These are phyloP conservation scores for Lecanicillium sp. DNA, from an alignment of 2,329 filamentous ascomycete genomes.

Conservation along the genomic window DNA sequence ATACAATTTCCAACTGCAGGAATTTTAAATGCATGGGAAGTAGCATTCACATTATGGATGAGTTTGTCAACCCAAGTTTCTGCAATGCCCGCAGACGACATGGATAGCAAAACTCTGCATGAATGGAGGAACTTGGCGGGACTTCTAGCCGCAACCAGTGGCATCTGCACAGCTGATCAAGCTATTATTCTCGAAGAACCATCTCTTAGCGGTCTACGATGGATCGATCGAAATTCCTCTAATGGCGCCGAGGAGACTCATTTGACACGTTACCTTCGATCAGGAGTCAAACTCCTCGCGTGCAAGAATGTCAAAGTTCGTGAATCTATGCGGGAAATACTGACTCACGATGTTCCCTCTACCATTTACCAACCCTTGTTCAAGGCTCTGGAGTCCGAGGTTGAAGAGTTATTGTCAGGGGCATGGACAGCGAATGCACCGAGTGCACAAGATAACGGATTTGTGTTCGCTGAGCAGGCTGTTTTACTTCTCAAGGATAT, in stretches of 20 bases:
- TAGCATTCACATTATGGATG: conserved; percentile 58
- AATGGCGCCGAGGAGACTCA: conserved; percentile 55
- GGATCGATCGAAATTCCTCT: conserved; percentile 55
- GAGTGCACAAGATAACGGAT: conserved; percentile 50
- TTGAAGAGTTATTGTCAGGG: conserved; percentile 54
- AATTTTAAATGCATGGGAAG: conserved; percentile 61
- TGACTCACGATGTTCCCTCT: conserved; percentile 57
- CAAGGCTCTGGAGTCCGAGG: conserved; percentile 56
- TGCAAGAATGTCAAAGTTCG: conserved; percentile 57
- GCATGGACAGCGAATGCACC: conserved; percentile 38
- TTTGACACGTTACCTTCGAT: conserved; percentile 50
- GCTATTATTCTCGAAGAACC: conserved; percentile 50
- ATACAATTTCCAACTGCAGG: conserved; percentile 57
- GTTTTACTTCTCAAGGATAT: conserved; percentile 55
- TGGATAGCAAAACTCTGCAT: conserved; percentile 48
- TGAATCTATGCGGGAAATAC: conserved; percentile 58
- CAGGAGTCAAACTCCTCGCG: conserved; percentile 58
- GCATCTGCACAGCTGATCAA: conserved; percentile 56
- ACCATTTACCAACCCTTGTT: conserved; percentile 56
- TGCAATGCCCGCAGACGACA: conserved; percentile 37
- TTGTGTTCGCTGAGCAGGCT: conserved; percentile 61
- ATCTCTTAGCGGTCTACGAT: conserved; percentile 46
- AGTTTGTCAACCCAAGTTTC: conserved; percentile 57
- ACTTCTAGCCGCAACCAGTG: conserved; percentile 59
- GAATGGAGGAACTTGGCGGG: conserved; percentile 66